Evolutionary conservation across 495 filamentous ascomycete genomes (phyloP).

Genomic region (Peziza echinospora): DNA sequence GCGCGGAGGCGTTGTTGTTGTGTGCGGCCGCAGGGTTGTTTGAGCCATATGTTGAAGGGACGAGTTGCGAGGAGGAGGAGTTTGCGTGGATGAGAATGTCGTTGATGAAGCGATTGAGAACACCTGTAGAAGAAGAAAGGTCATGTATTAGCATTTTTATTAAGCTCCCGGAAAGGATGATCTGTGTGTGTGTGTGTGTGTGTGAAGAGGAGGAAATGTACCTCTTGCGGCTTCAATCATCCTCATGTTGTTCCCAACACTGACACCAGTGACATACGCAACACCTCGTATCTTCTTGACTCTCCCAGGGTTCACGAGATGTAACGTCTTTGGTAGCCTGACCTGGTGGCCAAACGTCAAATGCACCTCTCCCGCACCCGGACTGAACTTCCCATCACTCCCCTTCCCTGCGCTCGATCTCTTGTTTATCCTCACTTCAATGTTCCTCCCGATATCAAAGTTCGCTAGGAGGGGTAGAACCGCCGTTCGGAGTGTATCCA

Average conservation of each 20-base stretch:
- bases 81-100: constrained; percentile 78
- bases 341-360: constrained; percentile 63
- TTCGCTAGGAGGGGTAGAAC: constrained; percentile 72
- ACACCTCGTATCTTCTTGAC: constrained; percentile 82
- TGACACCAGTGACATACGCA: constrained; percentile 75
- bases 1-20: constrained; percentile 36
- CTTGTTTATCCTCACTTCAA: constrained; percentile 66
- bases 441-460: constrained; percentile 64
- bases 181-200: too few species aligned
- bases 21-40: constrained; percentile 47
- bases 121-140: too few species aligned
- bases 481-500: constrained; percentile 82
- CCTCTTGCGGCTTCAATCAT: constrained; percentile 85
- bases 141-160: too few species aligned
- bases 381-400: constrained; percentile 46
- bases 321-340: constrained; percentile 78
- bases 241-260: constrained; percentile 73
- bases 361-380: constrained; percentile 67
- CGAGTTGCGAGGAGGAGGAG: constrained; percentile 28
- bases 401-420: constrained; percentile 52
- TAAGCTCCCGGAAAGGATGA: too few species aligned
- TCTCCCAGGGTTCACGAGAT: constrained; percentile 63
- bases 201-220: too few species aligned
- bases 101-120: constrained; percentile 62
- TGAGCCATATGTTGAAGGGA: constrained; percentile 39